phyloP scores from a whole-genome alignment of 345 rosid species.

The Boechera divaricarpa region DNA sequence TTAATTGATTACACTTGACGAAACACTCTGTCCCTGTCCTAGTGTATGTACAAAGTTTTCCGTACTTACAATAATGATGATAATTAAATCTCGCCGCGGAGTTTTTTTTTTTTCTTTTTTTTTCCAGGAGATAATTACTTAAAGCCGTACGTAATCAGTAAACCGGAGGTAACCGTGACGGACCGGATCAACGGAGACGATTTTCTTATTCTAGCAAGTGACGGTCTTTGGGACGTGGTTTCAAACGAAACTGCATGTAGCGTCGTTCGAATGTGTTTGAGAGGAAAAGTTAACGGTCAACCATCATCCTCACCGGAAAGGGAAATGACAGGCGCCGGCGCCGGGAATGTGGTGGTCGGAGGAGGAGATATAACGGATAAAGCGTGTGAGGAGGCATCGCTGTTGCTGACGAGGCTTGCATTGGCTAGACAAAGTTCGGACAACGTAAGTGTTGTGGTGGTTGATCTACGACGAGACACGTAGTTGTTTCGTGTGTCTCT shows the following conservation, averaged over 20 bases:
- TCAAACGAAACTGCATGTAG: conserved; percentile 82
- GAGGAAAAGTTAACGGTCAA: conserved; percentile 25
- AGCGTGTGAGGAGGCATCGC: conserved; percentile 72
- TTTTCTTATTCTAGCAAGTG: conserved; percentile 80
- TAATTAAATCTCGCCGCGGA: conserved; percentile 22
- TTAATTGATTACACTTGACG: conserved; percentile 37
- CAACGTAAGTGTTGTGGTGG: conserved; percentile 94
- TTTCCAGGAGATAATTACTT: conserved; percentile 76
- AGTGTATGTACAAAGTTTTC: neutral
- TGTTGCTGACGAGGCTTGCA: conserved; percentile 76
- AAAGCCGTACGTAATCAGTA: conserved; percentile 85
- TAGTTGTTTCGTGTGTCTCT: conserved; percentile 38
- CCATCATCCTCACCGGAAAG: conserved; percentile 32
- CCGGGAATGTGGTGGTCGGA: conserved; percentile 8
- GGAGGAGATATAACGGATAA: conserved; percentile 46
- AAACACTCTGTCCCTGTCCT: conserved; percentile 30
- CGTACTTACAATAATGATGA: conserved; percentile 1
- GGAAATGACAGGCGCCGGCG: neutral
- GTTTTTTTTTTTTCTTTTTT: neutral
- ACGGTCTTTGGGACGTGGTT: conserved; percentile 95
- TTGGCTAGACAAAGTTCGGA: conserved; percentile 81
- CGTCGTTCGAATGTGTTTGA: conserved; percentile 72
- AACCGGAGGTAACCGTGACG: conserved; percentile 75
- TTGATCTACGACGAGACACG: conserved; percentile 70
- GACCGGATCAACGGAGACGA: conserved; percentile 75